phyloP scores from a whole-genome alignment of 2,329 filamentous ascomycete species.

The Rutstroemia sp. region DNA sequence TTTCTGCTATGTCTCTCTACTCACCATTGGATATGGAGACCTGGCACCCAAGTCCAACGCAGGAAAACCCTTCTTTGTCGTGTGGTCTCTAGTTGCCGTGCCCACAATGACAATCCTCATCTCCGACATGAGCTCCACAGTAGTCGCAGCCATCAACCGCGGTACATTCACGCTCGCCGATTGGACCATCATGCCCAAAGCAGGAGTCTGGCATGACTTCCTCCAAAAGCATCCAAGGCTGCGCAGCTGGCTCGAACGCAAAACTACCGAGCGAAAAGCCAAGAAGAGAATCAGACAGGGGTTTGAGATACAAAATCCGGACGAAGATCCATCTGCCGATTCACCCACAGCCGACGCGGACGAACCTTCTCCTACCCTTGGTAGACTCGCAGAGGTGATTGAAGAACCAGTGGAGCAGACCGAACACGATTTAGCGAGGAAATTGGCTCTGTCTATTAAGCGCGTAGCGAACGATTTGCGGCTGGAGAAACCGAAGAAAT shows the following conservation, averaged over 20 bases:
- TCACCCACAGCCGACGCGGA: not conserved
- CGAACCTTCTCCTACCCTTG: slow-evolving; percentile 1
- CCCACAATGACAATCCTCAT: slow-evolving; percentile 65
- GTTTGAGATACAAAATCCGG: slow-evolving; percentile 28
- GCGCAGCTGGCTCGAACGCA: slow-evolving; percentile 30
- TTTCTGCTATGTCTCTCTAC: slow-evolving; percentile 60
- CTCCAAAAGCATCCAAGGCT: slow-evolving; percentile 41
- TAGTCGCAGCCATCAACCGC: slow-evolving; percentile 56
- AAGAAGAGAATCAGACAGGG: slow-evolving; percentile 34
- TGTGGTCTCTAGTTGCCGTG: slow-evolving; percentile 62
- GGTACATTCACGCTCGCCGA: slow-evolving; percentile 54
- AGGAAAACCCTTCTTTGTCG: slow-evolving; percentile 61
- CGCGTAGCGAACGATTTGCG: slow-evolving; percentile 47
- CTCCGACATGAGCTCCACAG: slow-evolving; percentile 55
- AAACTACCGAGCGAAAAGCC: slow-evolving; percentile 34
- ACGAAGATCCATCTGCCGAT: slow-evolving; percentile 1
- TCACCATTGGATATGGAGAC: slow-evolving; percentile 67
- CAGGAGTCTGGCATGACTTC: slow-evolving; percentile 46
- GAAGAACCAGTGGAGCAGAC: slow-evolving; percentile 29
- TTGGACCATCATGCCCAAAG: slow-evolving; percentile 57
- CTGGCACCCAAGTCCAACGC: slow-evolving; percentile 56
- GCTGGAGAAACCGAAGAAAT: slow-evolving; percentile 40
- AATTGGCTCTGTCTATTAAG: slow-evolving; percentile 50
- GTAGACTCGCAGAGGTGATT: slow-evolving; percentile 28
- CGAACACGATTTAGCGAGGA: slow-evolving; percentile 44